Conservation (phyloP, 352 stramenopile species). For the Phytophthora agathidicida region DNA sequence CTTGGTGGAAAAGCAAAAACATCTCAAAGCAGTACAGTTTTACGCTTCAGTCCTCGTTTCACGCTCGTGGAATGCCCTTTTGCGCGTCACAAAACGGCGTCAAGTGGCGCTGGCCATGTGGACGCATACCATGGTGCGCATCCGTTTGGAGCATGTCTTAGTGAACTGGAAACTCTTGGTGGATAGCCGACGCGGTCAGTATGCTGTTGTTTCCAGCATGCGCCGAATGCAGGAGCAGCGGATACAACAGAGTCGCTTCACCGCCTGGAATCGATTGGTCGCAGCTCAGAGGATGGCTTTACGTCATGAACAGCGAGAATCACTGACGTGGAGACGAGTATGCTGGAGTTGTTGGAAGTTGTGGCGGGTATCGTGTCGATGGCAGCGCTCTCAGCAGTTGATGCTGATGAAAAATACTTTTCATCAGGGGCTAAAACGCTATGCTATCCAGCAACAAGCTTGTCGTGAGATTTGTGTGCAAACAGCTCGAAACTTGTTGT, state of each 20-base stretch:
- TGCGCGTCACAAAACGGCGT: slow-evolving; percentile 31
- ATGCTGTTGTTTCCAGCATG: slow-evolving; percentile 19
- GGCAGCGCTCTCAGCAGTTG: slow-evolving; percentile 10
- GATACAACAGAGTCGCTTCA: slow-evolving; percentile 13
- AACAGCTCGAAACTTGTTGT: slow-evolving; percentile 11
- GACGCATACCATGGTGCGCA: slow-evolving; percentile 11
- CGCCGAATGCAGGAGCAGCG: slow-evolving; percentile 25
- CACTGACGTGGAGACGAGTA: slow-evolving; percentile 9
- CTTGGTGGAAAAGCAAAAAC: slow-evolving; percentile 16
- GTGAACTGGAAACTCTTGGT: slow-evolving; percentile 12
- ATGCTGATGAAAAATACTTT: slow-evolving; percentile 15
- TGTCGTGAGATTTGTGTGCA: slow-evolving; percentile 20
- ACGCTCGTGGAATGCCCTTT: slow-evolving; percentile 23
- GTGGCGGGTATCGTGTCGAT: slow-evolving; percentile 25
- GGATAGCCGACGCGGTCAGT: slow-evolving; percentile 5
- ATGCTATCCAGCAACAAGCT: slow-evolving; percentile 33
- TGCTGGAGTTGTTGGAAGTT: slow-evolving; percentile 34
- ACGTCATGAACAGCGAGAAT: slow-evolving; percentile 3
- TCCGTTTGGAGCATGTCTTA: slow-evolving; percentile 15
- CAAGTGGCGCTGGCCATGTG: slow-evolving; percentile 37
- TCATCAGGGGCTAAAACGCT: slow-evolving; percentile 13
- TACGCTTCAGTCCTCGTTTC: slow-evolving; percentile 4
- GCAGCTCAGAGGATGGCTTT: slow-evolving; percentile 1
- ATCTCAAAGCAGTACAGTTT: slow-evolving; percentile 21
- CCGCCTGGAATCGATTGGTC: slow-evolving; percentile 12